Base-by-base conservation (phyloP, 2,329 filamentous ascomycete species). In the Lasiodiplodia theobromae region DNA sequence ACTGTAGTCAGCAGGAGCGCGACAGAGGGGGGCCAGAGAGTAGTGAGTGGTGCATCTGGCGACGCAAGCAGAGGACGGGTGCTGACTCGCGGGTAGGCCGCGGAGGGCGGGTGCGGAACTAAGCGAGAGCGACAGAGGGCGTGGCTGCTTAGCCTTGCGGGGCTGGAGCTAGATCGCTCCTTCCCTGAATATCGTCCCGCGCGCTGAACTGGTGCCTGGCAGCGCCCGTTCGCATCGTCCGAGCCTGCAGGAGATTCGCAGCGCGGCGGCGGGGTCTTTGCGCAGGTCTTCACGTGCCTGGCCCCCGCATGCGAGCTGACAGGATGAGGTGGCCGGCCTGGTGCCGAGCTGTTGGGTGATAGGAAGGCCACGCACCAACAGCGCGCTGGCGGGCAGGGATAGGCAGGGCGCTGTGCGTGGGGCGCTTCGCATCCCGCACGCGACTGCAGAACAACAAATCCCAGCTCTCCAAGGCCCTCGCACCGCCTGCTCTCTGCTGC, bases 391-490 rank as follows among this genome's bases (percentile, higher is more conserved):
- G 56, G 28, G 53, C 57, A 62, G 40, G 57, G 57, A 62, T 62
- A 47, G 18, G n/a, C n/a, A 21, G 7, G 44, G 18, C 16, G 44
- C 18, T 47, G 44, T 8, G 44, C 44, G 44, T 47, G 44, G 44
- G 44, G 44, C 44, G 44, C 18, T 10, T 47, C 44, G 23, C 23
- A 40, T 47, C 57, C 37, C 57, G 38, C 57, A 47, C 57, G 57
- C 57, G 25, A 49, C 58, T 8, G 18, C 40, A 62, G 47, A 56
- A 62, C 58, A 62, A 49, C 58, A 62, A 62, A 62, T 62, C 34
- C 23, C n/a, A 51, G 53, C 58, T 18, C 25, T 44, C 58, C 58
- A 18, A 44, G 31, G 21, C 23, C 58, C 25, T 62, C 54, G 44
- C 60, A 64, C 60, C 58, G 58, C 58, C 44, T n/a, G 18, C 25